Base-by-base conservation (phyloP, 2,329 filamentous ascomycete species). In the Aspergillus fijiensis region DNA sequence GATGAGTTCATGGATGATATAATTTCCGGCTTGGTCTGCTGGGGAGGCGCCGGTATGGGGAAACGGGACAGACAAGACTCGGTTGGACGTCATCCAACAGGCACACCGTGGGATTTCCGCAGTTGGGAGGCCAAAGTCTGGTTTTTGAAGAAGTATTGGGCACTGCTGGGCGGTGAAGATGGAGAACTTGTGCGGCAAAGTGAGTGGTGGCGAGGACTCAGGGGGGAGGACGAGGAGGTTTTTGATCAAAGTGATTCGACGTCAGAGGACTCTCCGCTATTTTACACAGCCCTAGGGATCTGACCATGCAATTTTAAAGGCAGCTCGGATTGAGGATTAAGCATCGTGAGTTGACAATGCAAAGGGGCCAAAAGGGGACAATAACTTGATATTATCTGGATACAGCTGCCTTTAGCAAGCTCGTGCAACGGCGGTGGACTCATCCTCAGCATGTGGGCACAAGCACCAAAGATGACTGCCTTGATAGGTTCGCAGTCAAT, bases 81-180 rank as follows among this genome's bases (percentile, higher is more conserved):
- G 11, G 58, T 60, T 29, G 63, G 64, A 11, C 39, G 57, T 56
- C 56, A 49, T 11, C 65, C 66, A 23, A 73, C 76, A 5, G 73
- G 75, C 16, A 73, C 78, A n/a, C 75, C 79, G 0, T 81, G 79
- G 79, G 79, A 79, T 57, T 68, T 70, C 39, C 72, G 79, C 12
- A 78, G 77, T 59, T 81, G 79, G 79, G 79, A 81, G 60, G 78
- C 76, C 2, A 74, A 72, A 57, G 63, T 69, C 2, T 81, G 78
- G 79, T 81, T 80, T 60, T 57, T 80, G 45, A 72, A 74, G 47
- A 81, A 81, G 62, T 80, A 77, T 62, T 72, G 68, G 53, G 62
- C 64, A 57, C 60, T 79, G 5, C 65, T 74, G 5, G 74, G 75
- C 2, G 75, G 72, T 2, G 75, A 70, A 63, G 70, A 78, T 5